These are phyloP conservation scores for Clavispora asparagi DNA, from an alignment of 805 yeast genomes.

Conservation along the genomic window DNA sequence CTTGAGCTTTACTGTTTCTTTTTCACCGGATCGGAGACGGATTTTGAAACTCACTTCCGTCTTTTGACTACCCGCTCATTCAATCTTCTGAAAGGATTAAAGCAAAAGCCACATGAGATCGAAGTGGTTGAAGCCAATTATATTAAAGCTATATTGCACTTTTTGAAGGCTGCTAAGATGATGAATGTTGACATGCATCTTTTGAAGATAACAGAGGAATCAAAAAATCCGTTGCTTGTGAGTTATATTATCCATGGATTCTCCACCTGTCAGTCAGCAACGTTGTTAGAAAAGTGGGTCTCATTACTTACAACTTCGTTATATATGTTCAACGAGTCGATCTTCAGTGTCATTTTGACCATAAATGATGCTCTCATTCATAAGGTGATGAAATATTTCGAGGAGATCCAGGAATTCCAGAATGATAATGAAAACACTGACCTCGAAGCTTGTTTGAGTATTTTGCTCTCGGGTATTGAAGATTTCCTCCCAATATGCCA, in stretches of 20 bases:
- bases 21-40: conserved; percentile 53
- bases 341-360: conserved; percentile 52
- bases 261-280: conserved; percentile 37
- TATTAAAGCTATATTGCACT: conserved; percentile 23
- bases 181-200: conserved; percentile 23
- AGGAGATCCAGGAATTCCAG: conserved; percentile 15
- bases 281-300: conserved; percentile 44
- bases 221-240: conserved; percentile 25
- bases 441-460: conserved; percentile 42
- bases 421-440: conserved; percentile 16
- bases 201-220: conserved; percentile 23
- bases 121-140: conserved; percentile 26
- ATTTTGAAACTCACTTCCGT: conserved; percentile 44
- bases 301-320: conserved; percentile 48
- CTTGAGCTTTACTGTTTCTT: conserved; percentile 40
- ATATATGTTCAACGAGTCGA: conserved; percentile 44
- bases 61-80: conserved; percentile 32
- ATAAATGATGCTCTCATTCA: conserved; percentile 47
- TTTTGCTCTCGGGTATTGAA: conserved; percentile 57
- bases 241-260: conserved; percentile 49
- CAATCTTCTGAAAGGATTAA: conserved; percentile 14
- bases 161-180: conserved; percentile 27
- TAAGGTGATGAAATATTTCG: conserved; percentile 32
- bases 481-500: conserved; percentile 58
- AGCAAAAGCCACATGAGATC: conserved; percentile 11